Evolutionary conservation across 2,329 filamentous ascomycete genomes (phyloP).

Genomic region (Erysiphe neolycopersici): DNA sequence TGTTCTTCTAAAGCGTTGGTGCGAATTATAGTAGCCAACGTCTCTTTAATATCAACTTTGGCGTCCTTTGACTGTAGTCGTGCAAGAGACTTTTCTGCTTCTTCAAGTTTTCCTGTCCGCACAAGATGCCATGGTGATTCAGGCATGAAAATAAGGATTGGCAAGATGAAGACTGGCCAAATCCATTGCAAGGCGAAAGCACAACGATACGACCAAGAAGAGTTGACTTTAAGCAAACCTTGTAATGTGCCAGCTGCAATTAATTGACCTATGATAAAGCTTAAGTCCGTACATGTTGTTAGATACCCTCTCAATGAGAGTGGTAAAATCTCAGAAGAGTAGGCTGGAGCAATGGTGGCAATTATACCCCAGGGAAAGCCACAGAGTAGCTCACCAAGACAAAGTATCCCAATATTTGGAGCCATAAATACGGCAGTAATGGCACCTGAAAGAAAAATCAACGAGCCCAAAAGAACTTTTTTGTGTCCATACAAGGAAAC

Average conservation of each 20-base stretch:
- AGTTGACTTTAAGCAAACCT: constrained; percentile 3
- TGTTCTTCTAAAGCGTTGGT: constrained; percentile 26
- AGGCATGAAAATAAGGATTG: constrained; percentile 20
- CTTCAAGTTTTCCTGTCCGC: constrained; percentile 17
- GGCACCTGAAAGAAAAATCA: constrained; percentile 3
- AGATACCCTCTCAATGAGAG: constrained; percentile 24
- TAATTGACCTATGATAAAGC: constrained; percentile 22
- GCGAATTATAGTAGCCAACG: constrained; percentile 23
- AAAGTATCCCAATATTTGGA: constrained; percentile 2
- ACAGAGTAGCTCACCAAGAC: constrained; percentile 12
- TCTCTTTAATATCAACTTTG: constrained; percentile 16
- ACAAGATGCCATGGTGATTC: constrained; percentile 25
- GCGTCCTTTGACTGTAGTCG: constrained; percentile 3
- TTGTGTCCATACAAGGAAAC: constrained; percentile 5
- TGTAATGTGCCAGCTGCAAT: constrained; percentile 22
- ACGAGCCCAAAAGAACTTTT: constrained; percentile 5
- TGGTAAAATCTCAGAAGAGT: constrained; percentile 21
- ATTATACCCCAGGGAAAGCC: constrained; percentile 24
- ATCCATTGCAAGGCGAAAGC: constrained; percentile 22
- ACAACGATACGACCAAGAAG: constrained; percentile 9
- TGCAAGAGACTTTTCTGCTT: constrained; percentile 1
- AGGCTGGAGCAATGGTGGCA: not conserved
- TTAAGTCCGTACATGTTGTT: constrained; percentile 24
- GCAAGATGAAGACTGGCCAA: constrained; percentile 21
- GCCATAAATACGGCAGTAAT: constrained; percentile 8